phyloP scores from a whole-genome alignment of 768 basidiomycete species.

The Rhodocollybia butyracea region DNA sequence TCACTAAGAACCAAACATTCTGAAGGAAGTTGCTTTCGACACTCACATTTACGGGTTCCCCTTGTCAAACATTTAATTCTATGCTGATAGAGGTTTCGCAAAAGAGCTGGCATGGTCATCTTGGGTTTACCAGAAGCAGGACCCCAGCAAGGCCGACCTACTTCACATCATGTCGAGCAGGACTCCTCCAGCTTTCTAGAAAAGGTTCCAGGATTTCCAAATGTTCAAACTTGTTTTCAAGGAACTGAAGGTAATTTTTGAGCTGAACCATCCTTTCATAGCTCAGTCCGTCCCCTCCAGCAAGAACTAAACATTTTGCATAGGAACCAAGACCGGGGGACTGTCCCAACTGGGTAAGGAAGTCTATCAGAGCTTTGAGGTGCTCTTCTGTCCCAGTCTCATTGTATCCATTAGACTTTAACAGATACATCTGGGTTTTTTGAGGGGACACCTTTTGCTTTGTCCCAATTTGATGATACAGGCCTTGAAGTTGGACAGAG shows the following conservation, averaged over 20 bases:
- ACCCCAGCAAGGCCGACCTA: too few species aligned
- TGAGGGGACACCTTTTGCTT: conserved; percentile 10
- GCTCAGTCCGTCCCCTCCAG: conserved; percentile 35
- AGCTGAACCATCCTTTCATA: conserved; percentile 14
- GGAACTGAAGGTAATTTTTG: conserved; percentile 15
- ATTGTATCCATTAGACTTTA: conserved; percentile 25
- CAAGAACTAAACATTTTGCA: conserved; percentile 20
- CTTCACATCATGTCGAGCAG: too few species aligned
- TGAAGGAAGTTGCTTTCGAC: too few species aligned
- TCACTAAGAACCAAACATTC: too few species aligned
- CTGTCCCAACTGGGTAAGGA: conserved; percentile 30
- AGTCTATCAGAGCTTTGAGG: conserved; percentile 28
- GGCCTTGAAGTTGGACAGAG: conserved; percentile 9
- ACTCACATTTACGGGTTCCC: too few species aligned
- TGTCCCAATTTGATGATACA: conserved; percentile 18
- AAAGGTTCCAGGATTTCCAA: conserved; percentile 13
- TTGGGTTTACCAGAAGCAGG: too few species aligned
- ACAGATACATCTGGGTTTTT: conserved; percentile 20
- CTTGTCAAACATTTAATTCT: too few species aligned
- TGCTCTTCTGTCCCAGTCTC: conserved; percentile 25
- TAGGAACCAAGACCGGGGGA: conserved; percentile 14
- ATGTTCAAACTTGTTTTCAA: conserved; percentile 9
- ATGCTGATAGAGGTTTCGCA: too few species aligned
- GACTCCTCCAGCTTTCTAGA: conserved; percentile 14
- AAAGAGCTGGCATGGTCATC: too few species aligned